Percentiles rank a stretch among this genome's conserved stretches.
phyloP scores from a whole-genome alignment of 2,329 filamentous ascomycete genomes.

The Fusarium nurragi region DNA sequence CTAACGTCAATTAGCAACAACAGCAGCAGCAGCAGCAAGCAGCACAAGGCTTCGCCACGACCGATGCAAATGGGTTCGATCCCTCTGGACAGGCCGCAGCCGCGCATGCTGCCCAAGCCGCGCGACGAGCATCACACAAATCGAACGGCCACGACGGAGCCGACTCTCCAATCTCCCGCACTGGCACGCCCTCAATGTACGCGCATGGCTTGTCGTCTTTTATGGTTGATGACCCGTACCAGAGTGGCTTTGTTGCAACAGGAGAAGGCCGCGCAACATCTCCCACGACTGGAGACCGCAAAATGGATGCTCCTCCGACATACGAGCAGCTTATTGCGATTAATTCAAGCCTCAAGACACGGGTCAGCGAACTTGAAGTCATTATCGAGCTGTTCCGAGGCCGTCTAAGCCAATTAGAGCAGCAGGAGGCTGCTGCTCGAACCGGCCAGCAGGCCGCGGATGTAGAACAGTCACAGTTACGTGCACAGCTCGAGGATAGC shows the following conservation, averaged over 20 bases:
- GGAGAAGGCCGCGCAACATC: conserved; percentile 62
- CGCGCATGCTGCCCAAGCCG: conserved; percentile 62
- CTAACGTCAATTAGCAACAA: conserved; percentile 29
- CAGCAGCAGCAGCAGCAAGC: conserved; percentile 52
- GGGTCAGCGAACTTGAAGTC: conserved; percentile 93
- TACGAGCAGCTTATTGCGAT: conserved; percentile 82
- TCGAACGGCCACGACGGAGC: conserved; percentile 79
- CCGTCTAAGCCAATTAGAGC: conserved; percentile 80
- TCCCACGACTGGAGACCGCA: conserved; percentile 66
- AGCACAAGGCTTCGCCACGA: conserved; percentile 52
- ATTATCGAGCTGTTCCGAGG: conserved; percentile 87
- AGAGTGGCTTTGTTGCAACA: conserved; percentile 61
- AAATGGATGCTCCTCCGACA: conserved; percentile 76
- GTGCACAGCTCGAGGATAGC: conserved; percentile 76
- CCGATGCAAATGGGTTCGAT: conserved; percentile 69
- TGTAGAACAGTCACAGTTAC: conserved; percentile 63
- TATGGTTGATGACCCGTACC: conserved; percentile 77
- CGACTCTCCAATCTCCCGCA: conserved; percentile 82
- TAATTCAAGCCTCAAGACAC: conserved; percentile 90
- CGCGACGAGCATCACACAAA: conserved; percentile 74
- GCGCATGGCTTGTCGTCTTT: conserved; percentile 82
- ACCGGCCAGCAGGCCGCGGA: conserved; percentile 66
- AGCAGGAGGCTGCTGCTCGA: conserved; percentile 75
- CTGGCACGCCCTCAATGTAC: conserved; percentile 79
- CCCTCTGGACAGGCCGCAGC: conserved; percentile 58